Evolutionary conservation across 768 basidiomycete genomes (phyloP).

Genomic region (Rhodotorula graminis): DNA sequence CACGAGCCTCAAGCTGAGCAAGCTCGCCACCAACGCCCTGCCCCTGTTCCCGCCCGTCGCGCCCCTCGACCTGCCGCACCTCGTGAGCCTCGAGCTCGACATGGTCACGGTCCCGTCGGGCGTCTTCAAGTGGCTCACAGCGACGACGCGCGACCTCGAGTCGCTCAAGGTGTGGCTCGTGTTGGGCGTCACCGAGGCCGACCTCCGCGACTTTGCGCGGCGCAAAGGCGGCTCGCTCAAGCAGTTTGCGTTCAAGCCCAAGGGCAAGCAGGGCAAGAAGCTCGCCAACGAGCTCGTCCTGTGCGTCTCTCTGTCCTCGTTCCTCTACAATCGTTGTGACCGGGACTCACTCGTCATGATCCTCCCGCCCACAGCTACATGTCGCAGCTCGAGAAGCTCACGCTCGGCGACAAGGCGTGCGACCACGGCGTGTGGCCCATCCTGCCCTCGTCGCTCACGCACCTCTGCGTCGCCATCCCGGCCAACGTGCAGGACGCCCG

Average conservation of each 20-base stretch:
- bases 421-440: slow-evolving; percentile 5
- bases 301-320: neutral
- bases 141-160: neutral
- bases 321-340: too few relatives aligned
- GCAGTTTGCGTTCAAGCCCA: slow-evolving; percentile 18
- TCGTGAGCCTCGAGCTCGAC: neutral
- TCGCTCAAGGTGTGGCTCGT: neutral
- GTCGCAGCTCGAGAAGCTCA: slow-evolving; percentile 6
- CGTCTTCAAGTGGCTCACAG: neutral
- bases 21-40: neutral
- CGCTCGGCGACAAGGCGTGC: slow-evolving; percentile 19
- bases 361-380: neutral
- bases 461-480: slow-evolving; percentile 24
- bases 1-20: neutral
- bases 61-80: neutral
- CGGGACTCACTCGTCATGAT: too few relatives aligned
- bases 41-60: neutral
- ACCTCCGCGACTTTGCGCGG: neutral
- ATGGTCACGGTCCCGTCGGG: neutral
- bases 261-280: neutral
- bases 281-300: neutral
- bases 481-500: neutral
- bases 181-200: neutral
- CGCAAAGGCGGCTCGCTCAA: neutral
- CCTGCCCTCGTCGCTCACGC: slow-evolving; percentile 10